Percentiles rank a stretch among this genome's conserved stretches.
phyloP scores from a whole-genome alignment of 169 alveolate genomes.

The Plasmodium reichenowi region DNA sequence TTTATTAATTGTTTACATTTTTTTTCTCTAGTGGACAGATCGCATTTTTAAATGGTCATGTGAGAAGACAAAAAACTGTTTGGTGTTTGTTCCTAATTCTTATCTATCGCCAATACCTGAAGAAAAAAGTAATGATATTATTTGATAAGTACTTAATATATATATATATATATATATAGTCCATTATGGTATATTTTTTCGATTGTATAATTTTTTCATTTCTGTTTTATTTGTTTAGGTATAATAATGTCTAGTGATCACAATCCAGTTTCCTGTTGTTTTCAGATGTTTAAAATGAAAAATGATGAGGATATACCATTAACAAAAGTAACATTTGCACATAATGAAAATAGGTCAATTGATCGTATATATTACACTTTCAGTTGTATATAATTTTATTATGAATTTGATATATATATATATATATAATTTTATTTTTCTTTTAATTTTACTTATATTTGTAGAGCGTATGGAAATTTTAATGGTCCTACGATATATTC shows the following conservation, averaged over 20 bases:
- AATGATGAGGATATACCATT: conserved; percentile 63
- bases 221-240: conserved; percentile 21
- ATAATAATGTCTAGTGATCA: conserved; percentile 85
- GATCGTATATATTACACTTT: background rate
- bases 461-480: conserved; percentile 41
- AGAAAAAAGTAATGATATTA: conserved; percentile 45
- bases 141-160: background rate
- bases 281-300: conserved; percentile 73
- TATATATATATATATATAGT: background rate
- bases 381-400: background rate
- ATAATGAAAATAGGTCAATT: background rate
- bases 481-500: background rate
- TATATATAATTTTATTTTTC: background rate
- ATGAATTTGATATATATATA: background rate
- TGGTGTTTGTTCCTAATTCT: conserved; percentile 79
- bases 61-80: conserved; percentile 78
- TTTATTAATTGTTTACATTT: background rate
- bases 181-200: no score
- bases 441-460: background rate
- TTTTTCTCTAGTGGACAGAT: conserved; percentile 82
- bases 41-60: conserved; percentile 86
- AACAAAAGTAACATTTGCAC: conserved; percentile 35
- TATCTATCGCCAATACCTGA: conserved; percentile 79
- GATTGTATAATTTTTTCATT: background rate
- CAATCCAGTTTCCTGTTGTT: conserved; percentile 85